Conservation (phyloP, 1,139 yeast genomes). For the Magnusiomyces magnusii region DNA sequence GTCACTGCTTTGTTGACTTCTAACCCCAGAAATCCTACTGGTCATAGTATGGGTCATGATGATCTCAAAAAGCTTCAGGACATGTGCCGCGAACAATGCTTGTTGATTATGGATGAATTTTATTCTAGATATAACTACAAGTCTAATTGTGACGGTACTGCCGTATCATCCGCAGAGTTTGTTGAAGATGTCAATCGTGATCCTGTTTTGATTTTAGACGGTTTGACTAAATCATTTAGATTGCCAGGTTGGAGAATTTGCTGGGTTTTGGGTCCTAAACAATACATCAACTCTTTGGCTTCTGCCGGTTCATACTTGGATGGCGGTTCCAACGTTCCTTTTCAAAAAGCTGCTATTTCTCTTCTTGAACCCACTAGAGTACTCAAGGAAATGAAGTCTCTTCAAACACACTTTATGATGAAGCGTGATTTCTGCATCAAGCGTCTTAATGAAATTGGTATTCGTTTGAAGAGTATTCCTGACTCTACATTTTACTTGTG, state of each 20-base stretch:
- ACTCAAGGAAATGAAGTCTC: conserved; percentile 49
- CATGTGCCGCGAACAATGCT: conserved; percentile 50
- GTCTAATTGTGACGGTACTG: conserved; percentile 50
- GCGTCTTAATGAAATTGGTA: conserved; percentile 51
- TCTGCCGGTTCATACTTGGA: conserved; percentile 60
- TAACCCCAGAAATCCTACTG: conserved; percentile 64
- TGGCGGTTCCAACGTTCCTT: conserved; percentile 61
- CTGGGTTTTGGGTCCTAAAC: conserved; percentile 63
- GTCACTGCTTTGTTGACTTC: conserved; percentile 55
- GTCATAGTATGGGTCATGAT: conserved; percentile 46
- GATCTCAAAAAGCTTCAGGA: conserved; percentile 49
- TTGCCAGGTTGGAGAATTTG: conserved; percentile 67
- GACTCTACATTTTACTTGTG: conserved; percentile 60
- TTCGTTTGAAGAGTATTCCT: conserved; percentile 46
- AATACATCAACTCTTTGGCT: conserved; percentile 49
- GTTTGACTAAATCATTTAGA: conserved; percentile 58
- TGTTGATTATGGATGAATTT: conserved; percentile 62
- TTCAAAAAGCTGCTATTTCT: conserved; percentile 56
- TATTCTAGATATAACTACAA: conserved; percentile 58
- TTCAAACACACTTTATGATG: conserved; percentile 53
- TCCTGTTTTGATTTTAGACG: conserved; percentile 57
- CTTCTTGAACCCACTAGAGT: conserved; percentile 50
- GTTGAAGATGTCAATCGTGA: conserved; percentile 54
- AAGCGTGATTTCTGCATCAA: conserved; percentile 53
- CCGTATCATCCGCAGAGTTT: conserved; percentile 49